Conservation (phyloP, 2,329 filamentous ascomycete species). For the Fusarium caatingaense region DNA sequence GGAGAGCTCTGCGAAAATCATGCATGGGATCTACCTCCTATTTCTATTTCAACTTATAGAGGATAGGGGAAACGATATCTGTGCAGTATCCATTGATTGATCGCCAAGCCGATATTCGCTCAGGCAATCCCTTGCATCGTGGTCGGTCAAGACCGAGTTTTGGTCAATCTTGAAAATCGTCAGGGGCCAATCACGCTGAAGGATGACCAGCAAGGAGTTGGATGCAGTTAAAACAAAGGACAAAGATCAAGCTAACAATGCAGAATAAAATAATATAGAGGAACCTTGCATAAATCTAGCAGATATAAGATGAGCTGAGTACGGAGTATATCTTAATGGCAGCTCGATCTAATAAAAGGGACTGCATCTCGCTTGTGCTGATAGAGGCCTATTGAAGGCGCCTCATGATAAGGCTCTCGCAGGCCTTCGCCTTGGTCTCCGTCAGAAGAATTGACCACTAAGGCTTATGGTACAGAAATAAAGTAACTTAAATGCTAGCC, state of each 20-base stretch:
- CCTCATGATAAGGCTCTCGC: background rate
- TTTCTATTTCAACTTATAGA: slow-evolving; percentile 3
- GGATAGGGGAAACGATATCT: slow-evolving; percentile 3
- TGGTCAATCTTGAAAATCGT: background rate
- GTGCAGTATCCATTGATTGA: background rate
- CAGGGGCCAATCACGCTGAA: slow-evolving; percentile 25
- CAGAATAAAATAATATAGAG: background rate
- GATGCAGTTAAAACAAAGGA: slow-evolving; percentile 7
- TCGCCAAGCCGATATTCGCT: slow-evolving; percentile 5
- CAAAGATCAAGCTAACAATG: background rate
- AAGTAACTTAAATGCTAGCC: too few species aligned
- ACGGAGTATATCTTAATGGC: background rate
- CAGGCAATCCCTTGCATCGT: slow-evolving; percentile 14
- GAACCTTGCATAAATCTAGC: background rate
- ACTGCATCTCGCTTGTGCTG: slow-evolving; percentile 11
- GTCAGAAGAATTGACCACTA: too few species aligned
- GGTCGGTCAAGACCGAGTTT: slow-evolving; percentile 17
- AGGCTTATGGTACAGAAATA: too few species aligned
- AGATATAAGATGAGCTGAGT: background rate
- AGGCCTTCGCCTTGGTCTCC: background rate
- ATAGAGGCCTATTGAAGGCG: slow-evolving; percentile 1
- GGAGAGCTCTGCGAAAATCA: background rate
- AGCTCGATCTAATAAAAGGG: slow-evolving; percentile 1
- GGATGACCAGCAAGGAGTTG: slow-evolving; percentile 11
- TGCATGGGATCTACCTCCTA: slow-evolving; percentile 12